Base-by-base conservation (phyloP, 306 rosid genomes). In the Calophaca sinica region DNA sequence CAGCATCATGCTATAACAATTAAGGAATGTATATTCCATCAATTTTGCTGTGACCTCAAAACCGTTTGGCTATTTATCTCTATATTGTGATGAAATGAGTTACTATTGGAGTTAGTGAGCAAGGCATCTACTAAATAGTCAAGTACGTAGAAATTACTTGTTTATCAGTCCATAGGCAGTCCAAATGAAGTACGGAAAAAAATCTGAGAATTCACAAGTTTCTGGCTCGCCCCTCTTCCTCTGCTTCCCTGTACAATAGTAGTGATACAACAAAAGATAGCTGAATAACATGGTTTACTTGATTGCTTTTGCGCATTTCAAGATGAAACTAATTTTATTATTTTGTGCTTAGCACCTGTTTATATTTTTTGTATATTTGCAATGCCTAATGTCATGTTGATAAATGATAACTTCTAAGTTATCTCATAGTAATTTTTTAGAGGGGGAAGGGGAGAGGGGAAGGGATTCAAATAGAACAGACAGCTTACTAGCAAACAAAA, bases 11-110 rank as follows among this genome's bases (percentile, higher is more conserved):
- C 54, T 20, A 20, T 73, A n/a, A 75, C 69, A 68, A 62, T 57
- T 36, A 55, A 57, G 74, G 62, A 68, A 70, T 55, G 82, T 13
- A 61, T 77, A 70, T 86, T 73, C 73, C 79, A 64, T 63, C 87
- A 83, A 85, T 86, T 90, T 86, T 88, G 92, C 79, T 73, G 58
- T 64, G 77, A 72, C 78, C 59, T 69, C 33, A 20, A 20, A 57
- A 63, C 61, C 45, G 3, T 58, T 66, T 75, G 70, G 60, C 74
- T 68, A 49, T 60, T 64, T 14, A 67, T 51, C 72, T 70, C 55
- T 70, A 67, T 39, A 62, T 68, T 35, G 20, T 50, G 72, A 55
- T 73, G 68, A 66, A 77, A 62, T 80, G 62, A 67, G 51, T 29
- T 45, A 26, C 39, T 68, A 54, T 42, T 42, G 53, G 52, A 77